Conservation (phyloP, 1,139 yeast genomes). For the Pichia sp. region DNA sequence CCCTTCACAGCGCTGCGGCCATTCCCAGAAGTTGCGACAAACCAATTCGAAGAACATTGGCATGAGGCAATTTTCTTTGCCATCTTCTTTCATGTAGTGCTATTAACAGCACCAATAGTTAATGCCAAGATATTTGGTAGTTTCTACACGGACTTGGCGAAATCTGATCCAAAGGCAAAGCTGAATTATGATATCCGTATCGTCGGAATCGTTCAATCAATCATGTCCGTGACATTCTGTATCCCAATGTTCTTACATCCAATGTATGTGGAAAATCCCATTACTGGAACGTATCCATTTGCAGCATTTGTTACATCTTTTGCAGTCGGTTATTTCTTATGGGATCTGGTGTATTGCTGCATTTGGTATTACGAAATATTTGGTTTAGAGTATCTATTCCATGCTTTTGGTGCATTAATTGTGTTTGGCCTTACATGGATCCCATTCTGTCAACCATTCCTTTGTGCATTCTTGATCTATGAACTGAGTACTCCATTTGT, state of each 20-base stretch:
- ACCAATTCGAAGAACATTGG: conserved; percentile 39
- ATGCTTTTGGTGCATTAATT: conserved; percentile 46
- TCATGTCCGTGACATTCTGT: conserved; percentile 35
- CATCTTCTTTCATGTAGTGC: conserved; percentile 34
- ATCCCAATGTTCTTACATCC: conserved; percentile 47
- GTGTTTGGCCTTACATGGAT: conserved; percentile 38
- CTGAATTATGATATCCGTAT: conserved; percentile 50
- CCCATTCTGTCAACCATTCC: conserved; percentile 48
- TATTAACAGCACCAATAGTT: conserved; percentile 30
- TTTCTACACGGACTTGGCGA: conserved; percentile 17
- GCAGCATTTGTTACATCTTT: conserved; percentile 41
- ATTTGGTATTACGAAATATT: conserved; percentile 35
- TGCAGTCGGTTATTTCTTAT: conserved; percentile 46
- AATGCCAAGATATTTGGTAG: conserved; percentile 23
- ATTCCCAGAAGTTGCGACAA: conserved; percentile 34
- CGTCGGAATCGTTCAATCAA: conserved; percentile 48
- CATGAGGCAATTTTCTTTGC: conserved; percentile 42
- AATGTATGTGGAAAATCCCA: conserved; percentile 32
- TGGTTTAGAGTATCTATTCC: conserved; percentile 48
- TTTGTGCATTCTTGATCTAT: conserved; percentile 45
- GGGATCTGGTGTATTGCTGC: conserved; percentile 48
- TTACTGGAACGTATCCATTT: conserved; percentile 43
- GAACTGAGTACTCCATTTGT: conserved; percentile 57
- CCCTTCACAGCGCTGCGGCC: conserved; percentile 41
- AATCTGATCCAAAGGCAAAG: conserved; percentile 20